Evolutionary conservation across 352 stramenopile genomes (phyloP), one percentile per base, ranked within the genome.

Genomic region (Phytophthora litchii): DNA sequence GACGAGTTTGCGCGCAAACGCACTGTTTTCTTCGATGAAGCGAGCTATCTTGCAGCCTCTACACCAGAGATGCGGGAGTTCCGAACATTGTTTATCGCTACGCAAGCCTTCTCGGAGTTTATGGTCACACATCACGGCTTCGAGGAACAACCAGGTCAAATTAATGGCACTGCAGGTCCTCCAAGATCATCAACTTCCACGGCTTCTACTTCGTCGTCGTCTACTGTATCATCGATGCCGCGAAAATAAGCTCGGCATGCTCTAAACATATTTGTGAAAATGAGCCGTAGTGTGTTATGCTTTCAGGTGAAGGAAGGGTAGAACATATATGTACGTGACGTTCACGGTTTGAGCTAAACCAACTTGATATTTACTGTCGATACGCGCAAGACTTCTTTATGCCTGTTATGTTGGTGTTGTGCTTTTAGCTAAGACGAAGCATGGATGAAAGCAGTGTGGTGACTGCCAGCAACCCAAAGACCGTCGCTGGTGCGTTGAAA

Each of bases 21-120:
- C 41, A 92, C 85, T 7, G 70, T 90, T 9, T 93, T 95, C 53
- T 93, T 95, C 46, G 86, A 95, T 50, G 86, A 95, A 54, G 86
- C 86, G 19, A 92, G 86, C 56, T 95, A 95, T 51, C 56, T 95
- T 20, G 86, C 86, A 21, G 79, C 80, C 4, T 95, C 86, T 7
- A 43, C 80, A 4, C 80, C 78, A 0, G 76, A 89, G 17, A 91
- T 86, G 64, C 86, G 86, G 25, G 81, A 92, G 50, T 93, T 95
- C 40, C 80, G 84, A 54, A 95, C 83, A 20, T 67, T 84, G n/a
- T 93, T 95, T 50, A 90, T 90, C 46, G 80, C 86, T 4, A 95
- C 83, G 3, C 86, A 95, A 46, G 86, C 86, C 4, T 92, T 95
- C 58, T 91, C 80, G 20, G 86, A 95, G 62, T 95, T 86, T 56